Percentiles rank a stretch among this genome's conserved stretches.
phyloP scores from a whole-genome alignment of 208 protist species.

The Crithidia bombi region DNA sequence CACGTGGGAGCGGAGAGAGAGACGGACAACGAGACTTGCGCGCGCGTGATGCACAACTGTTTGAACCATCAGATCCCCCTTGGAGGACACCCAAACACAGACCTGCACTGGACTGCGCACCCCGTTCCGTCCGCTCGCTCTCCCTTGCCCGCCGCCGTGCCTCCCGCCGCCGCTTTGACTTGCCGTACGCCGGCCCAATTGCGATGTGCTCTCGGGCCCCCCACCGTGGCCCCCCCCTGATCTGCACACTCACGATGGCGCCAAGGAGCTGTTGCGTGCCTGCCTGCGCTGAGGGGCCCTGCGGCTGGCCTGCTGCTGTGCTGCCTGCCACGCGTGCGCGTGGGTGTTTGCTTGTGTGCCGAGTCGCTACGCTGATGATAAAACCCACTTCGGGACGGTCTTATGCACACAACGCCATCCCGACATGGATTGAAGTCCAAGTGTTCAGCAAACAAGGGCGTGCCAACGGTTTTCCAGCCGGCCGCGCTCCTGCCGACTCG shows the following conservation, averaged over 20 bases:
- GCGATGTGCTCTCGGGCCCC: slow-evolving; percentile 8
- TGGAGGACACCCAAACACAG: slow-evolving; percentile 29
- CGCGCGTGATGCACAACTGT: slow-evolving; percentile 19
- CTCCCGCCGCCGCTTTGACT: neutral
- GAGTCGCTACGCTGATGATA: neutral
- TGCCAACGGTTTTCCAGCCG: slow-evolving; percentile 60
- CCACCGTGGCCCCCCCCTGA: slow-evolving; percentile 11
- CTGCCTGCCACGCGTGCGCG: too few species aligned
- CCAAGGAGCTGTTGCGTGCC: too few species aligned
- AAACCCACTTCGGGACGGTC: slow-evolving; percentile 8
- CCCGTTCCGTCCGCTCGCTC: slow-evolving; percentile 3
- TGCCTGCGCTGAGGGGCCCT: too few species aligned
- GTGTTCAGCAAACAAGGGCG: slow-evolving; percentile 50
- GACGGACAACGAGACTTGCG: neutral
- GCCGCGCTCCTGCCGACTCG: slow-evolving; percentile 53
- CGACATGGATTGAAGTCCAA: slow-evolving; percentile 65
- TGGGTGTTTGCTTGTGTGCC: neutral
- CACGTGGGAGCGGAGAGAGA: neutral
- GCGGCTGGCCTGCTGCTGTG: slow-evolving; percentile 8
- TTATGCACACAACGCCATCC: slow-evolving; percentile 17
- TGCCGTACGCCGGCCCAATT: slow-evolving; percentile 1
- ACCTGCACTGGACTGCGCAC: slow-evolving; percentile 16
- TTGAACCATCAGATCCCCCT: slow-evolving; percentile 24
- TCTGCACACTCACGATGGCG: slow-evolving; percentile 21
- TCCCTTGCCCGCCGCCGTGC: too few species aligned